A percentile compares a stretch with the other conserved stretches of the same genome.
Conservation (phyloP, 2,329 filamentous ascomycete species). For the Aspergillus amoenus region DNA sequence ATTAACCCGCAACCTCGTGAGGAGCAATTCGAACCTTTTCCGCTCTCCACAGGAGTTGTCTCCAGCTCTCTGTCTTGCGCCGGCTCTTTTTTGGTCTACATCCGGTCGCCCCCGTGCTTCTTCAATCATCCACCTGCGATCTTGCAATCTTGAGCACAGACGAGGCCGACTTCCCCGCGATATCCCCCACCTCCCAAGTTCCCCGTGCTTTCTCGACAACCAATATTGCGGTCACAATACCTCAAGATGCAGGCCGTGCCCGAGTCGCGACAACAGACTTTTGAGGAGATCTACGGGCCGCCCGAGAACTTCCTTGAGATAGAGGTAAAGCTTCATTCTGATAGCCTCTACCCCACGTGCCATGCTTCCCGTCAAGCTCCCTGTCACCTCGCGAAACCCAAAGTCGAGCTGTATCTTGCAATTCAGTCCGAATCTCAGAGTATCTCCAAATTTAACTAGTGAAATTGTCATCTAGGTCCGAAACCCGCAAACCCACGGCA, state of each 20-base stretch:
- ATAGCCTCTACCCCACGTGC: conserved; percentile 3
- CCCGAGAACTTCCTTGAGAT: conserved; percentile 99
- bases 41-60: background rate
- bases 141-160: background rate
- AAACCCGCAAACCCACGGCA: conserved; percentile 90
- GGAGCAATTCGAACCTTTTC: background rate
- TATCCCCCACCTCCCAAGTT: conserved; percentile 1
- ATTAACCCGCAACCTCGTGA: background rate
- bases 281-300: conserved; percentile 97
- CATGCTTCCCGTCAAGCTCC: background rate
- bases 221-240: background rate
- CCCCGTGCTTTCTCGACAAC: background rate
- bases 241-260: conserved; percentile 61
- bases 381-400: background rate
- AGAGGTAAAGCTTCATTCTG: conserved; percentile 59
- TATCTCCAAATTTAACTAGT: background rate
- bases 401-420: background rate
- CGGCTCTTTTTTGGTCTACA: background rate
- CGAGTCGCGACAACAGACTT: conserved; percentile 81
- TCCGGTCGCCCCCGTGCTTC: background rate
- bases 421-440: background rate
- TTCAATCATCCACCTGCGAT: background rate
- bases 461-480: conserved; percentile 67
- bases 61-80: conserved; percentile 15
- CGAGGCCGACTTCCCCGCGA: conserved; percentile 9